These are phyloP conservation scores for Lachancea mirantina DNA, from an alignment of 805 yeast species.

Conservation along the genomic window DNA sequence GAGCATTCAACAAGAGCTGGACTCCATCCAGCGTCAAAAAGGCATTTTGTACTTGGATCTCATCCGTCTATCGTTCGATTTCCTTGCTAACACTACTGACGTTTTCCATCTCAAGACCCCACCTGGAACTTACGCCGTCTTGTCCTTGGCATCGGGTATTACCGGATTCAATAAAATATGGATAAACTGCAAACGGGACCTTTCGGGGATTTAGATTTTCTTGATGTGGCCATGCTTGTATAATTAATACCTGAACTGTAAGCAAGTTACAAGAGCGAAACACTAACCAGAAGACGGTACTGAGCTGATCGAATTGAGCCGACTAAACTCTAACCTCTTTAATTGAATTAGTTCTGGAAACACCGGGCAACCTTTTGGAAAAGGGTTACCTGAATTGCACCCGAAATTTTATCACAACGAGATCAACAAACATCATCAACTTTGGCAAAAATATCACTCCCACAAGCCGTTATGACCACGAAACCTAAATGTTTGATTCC, in stretches of 20 bases:
- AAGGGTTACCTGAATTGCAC: no score
- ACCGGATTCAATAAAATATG: conserved; percentile 27
- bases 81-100: conserved; percentile 41
- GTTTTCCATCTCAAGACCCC: conserved; percentile 36
- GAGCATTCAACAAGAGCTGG: conserved; percentile 20
- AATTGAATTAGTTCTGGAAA: no score
- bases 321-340: not conserved
- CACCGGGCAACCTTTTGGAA: no score
- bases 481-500: conserved; percentile 31
- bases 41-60: conserved; percentile 35
- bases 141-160: conserved; percentile 29
- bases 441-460: no score
- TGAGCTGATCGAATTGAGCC: no score
- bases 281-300: no score
- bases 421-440: no score
- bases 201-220: conserved; percentile 1
- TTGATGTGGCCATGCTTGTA: not conserved
- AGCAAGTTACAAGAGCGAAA: no score
- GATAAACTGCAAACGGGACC: conserved; percentile 20
- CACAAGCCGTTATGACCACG: not conserved
- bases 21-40: conserved; percentile 32
- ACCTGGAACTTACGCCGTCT: conserved; percentile 25
- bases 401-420: no score
- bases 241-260: not conserved
- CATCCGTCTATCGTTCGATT: conserved; percentile 39